These are phyloP conservation scores for Saccharomyces hybrid DNA, from an alignment of 1,139 yeast genomes.

Conservation along the genomic window DNA sequence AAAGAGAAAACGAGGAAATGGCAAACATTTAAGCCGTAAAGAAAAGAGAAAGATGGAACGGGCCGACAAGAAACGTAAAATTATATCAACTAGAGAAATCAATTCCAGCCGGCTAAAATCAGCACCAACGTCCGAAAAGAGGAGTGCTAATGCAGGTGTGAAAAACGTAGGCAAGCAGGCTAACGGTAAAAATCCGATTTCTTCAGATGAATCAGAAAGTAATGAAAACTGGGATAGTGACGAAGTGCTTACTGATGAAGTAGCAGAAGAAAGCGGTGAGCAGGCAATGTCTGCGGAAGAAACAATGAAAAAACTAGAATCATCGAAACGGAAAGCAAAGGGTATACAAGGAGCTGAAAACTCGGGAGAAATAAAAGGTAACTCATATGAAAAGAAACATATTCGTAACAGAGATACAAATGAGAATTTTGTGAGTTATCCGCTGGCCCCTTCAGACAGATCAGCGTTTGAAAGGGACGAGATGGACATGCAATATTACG, in stretches of 20 bases:
- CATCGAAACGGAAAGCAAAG: constrained; percentile 32
- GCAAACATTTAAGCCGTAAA: constrained; percentile 22
- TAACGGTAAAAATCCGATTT: background rate
- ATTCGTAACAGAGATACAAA: background rate
- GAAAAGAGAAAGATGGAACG: constrained; percentile 31
- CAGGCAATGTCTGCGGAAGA: constrained; percentile 29
- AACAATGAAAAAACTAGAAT: constrained; percentile 41
- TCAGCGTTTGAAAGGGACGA: constrained; percentile 55
- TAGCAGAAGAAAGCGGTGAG: constrained; percentile 11
- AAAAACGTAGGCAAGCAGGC: background rate
- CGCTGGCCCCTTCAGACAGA: constrained; percentile 37
- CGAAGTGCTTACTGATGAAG: constrained; percentile 23
- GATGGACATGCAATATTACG: constrained; percentile 73
- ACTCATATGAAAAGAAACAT: constrained; percentile 10
- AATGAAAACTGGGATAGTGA: constrained; percentile 4
- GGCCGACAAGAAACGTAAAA: constrained; percentile 22
- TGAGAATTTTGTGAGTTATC: constrained; percentile 5
- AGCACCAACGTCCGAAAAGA: background rate
- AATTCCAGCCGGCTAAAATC: background rate
- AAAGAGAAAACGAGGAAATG: constrained; percentile 15
- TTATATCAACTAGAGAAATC: background rate
- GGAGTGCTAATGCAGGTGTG: background rate
- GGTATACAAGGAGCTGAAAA: constrained; percentile 3
- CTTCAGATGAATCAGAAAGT: background rate
- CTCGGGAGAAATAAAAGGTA: background rate